Evolutionary conservation across 2,329 filamentous ascomycete genomes (phyloP), one percentile per base, ranked within the genome.

Genomic region (Aspergillus ochraceus): DNA sequence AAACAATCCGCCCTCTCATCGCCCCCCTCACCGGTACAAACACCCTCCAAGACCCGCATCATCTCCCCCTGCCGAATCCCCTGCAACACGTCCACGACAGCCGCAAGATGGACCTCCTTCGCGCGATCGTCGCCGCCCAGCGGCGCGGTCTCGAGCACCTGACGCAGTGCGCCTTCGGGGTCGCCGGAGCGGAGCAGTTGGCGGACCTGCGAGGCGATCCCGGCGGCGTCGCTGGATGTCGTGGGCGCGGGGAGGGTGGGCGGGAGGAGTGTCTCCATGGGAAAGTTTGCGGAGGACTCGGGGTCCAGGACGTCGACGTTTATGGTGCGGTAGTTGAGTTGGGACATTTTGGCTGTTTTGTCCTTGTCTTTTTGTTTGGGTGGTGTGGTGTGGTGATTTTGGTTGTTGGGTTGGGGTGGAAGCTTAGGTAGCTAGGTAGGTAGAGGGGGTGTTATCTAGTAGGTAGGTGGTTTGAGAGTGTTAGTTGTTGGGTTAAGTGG

Each of bases 31-130:
- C 88, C 87, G 60, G 81, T 82, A 79, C 95, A 92, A 71, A 98
- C 90, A 59, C 88, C 86, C 78, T 89, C 87, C 67, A 99, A 82
- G 71, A 98, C 87, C 14, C 91, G 90, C 64, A 88, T 92, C 91
- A 98, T 98, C 69, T 99, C 95, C 69, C 90, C 90, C 72, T 95
- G 92, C 76, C 96, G 93, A 79, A 98, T 98, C 20, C 92, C 95
- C 78, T 97, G 93, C 66, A 99, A 83, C 60, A 98, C 93, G 79
- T 99, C 95, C 62, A 92, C 87, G 46, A 99, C 90, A 20, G 91
- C 94, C 67, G 91, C 87, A 65, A 97, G 82, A 76, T 98, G 92
- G 30, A 92, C 83, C 66, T 97, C 92, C 89, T 96, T 77, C n/a
- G 78, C 78, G 56, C 76, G 76, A 61, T 80, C 78, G 65, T 81